Percentiles rank a stretch among this genome's conserved stretches.
Evolutionary conservation across 2,329 filamentous ascomycete genomes (phyloP).

Genomic region (Paecilomyces variotii): DNA sequence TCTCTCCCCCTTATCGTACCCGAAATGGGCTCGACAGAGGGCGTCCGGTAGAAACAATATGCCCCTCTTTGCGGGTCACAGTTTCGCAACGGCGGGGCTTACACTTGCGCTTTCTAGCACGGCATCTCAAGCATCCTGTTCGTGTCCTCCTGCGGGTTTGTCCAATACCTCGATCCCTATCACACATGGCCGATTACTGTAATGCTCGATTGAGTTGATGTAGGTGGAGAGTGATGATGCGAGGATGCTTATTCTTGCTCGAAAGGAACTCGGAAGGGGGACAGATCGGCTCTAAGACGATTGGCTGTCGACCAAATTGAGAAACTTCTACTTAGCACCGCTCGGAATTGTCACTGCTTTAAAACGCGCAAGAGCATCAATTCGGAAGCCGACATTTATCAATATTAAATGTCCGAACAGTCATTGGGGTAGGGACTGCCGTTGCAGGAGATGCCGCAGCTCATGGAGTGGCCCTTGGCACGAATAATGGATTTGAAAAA

Average conservation of each 20-base stretch:
- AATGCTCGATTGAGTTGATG: background rate
- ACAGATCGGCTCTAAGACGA: background rate
- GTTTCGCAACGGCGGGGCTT: conserved; percentile 11
- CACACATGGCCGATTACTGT: background rate
- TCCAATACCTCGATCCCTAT: background rate
- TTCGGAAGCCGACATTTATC: conserved; percentile 47
- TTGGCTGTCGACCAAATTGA: background rate
- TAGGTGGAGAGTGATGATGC: background rate
- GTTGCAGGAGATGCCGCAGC: conserved; percentile 46
- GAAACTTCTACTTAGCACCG: background rate
- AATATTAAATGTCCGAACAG: conserved; percentile 40
- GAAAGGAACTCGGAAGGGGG: background rate
- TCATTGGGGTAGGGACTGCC: conserved; percentile 43
- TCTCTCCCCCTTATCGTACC: too few species aligned
- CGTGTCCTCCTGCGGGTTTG: background rate
- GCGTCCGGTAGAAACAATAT: too few species aligned
- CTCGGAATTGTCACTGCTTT: conserved; percentile 39
- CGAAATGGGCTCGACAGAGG: too few species aligned
- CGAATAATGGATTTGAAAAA: conserved; percentile 48
- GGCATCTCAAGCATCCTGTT: background rate
- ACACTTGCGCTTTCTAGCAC: conserved; percentile 23
- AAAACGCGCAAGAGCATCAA: conserved; percentile 29
- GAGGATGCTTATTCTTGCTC: background rate
- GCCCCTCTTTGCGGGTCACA: background rate
- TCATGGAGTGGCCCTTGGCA: conserved; percentile 52